Base-by-base conservation (phyloP, 345 rosid genomes). In the Sonneratia caseolaris region DNA sequence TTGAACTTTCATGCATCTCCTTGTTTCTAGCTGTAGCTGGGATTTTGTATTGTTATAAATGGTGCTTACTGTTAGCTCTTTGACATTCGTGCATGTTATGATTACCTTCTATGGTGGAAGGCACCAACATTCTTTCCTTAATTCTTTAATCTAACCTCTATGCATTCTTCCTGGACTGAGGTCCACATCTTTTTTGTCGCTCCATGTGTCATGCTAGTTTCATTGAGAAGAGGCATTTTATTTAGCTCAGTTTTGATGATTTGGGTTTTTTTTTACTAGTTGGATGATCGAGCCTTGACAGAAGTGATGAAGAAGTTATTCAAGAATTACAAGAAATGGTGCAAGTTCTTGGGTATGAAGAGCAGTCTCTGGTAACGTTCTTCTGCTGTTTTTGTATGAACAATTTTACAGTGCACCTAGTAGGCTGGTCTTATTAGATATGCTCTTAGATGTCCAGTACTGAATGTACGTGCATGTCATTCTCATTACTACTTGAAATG, bases 301-400 rank as follows among this genome's bases (percentile, higher is more conserved):
- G 98, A 91, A 59, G 98, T 96, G 80, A 96, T 96, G 99, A 96
- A 92, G 91, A 96, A 89, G 74, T 94, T 96, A 79, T 96, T 96
- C 85, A 96, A 96, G 84, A 96, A 89, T 73, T 96, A 96, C 81
- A 96, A 96, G 79, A 92, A 91, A 75, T 92, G 98, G 98, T 92
- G 99, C 95, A 96, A 88, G 79, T 92, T 88, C 82, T 86, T 96
- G 83, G 97, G 81, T 73, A 87, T 97, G 75, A 96, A 92, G 83
- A 92, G 98, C 82, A 96, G 99, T 83, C 97, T 96, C 67, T 96
- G 99, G 99, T 96, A 86, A 84, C 24, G 27, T 67, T 27, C 71
- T 69, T 32, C 42, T 22, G 14, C 40, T 22, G 19, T 38, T 19
- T 55, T 36, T 65, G 7, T 72, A 24, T 47, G 47, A 7, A 62